Conservation (phyloP, 176 grass and related monocot genomes). For the barley (Hordeum vulgare) region DNA sequence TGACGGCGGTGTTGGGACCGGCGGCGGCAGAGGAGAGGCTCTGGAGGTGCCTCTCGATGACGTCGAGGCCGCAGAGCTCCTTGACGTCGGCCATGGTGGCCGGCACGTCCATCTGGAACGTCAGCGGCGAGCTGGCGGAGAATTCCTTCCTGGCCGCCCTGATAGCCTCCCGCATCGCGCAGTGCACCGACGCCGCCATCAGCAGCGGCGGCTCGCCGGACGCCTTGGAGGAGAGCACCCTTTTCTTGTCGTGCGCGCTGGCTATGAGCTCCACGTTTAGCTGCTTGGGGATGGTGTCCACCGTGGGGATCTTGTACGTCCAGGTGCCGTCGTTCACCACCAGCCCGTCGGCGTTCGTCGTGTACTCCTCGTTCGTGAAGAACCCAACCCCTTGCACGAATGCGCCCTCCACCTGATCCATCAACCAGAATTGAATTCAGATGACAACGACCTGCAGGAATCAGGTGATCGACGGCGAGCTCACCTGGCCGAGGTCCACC, state of each 20-base stretch:
- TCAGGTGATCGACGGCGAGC: not conserved
- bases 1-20: no score
- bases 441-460: not conserved
- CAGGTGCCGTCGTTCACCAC: slow-evolving; percentile 65
- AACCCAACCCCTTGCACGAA: slow-evolving; percentile 88
- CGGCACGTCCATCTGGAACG: slow-evolving; percentile 78
- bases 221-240: slow-evolving; percentile 81
- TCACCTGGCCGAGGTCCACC: slow-evolving; percentile 83
- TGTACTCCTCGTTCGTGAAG: slow-evolving; percentile 68
- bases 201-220: slow-evolving; percentile 88
- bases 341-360: slow-evolving; percentile 63
- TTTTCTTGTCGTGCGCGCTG: slow-evolving; percentile 51
- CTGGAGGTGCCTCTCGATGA: slow-evolving; percentile 78
- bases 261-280: slow-evolving; percentile 72
- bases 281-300: slow-evolving; percentile 78
- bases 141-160: slow-evolving; percentile 60
- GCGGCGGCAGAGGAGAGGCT: not conserved
- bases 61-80: slow-evolving; percentile 83
- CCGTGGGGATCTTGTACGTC: slow-evolving; percentile 85
- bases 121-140: slow-evolving; percentile 15
- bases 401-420: slow-evolving; percentile 48
- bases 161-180: slow-evolving; percentile 85
- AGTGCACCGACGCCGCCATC: slow-evolving; percentile 82
- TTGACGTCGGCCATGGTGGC: slow-evolving; percentile 84
- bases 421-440: not conserved